Percentiles rank a stretch among this genome's conserved stretches.
phyloP scores from a whole-genome alignment of 163 green algal genomes.

The Scenedesmus sp. region DNA sequence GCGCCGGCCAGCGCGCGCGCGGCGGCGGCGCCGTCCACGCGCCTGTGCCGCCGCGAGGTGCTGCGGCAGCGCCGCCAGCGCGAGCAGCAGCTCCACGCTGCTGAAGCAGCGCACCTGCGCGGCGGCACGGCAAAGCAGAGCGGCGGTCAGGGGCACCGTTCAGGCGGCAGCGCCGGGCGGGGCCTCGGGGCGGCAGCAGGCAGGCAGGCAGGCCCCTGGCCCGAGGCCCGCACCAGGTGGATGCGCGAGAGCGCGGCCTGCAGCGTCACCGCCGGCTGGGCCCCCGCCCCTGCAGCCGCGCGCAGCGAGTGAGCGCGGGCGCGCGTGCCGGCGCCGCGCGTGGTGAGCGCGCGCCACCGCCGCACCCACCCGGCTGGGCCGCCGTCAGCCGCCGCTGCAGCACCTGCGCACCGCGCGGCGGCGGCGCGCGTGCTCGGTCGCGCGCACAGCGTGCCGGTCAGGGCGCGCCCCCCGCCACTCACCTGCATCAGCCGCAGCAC shows the following conservation, averaged over 20 bases:
- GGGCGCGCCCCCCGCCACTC: too few relatives aligned
- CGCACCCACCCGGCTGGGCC: too few relatives aligned
- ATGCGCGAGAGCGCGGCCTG: neutral
- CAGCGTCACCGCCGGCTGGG: too few relatives aligned
- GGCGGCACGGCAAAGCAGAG: neutral
- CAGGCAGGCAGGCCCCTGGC: neutral
- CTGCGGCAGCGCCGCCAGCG: conserved; percentile 28
- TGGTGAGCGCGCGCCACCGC: too few relatives aligned
- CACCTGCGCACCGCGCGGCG: too few relatives aligned
- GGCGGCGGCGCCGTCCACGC: too few relatives aligned
- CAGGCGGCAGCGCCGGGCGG: neutral
- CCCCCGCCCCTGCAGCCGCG: too few relatives aligned
- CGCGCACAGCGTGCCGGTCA: too few relatives aligned
- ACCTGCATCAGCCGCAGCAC: conserved; percentile 48
- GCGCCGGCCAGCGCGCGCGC: too few relatives aligned
- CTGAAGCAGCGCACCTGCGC: conserved; percentile 40
- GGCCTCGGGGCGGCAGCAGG: neutral
- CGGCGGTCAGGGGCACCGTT: neutral
- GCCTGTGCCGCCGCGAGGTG: conserved; percentile 35
- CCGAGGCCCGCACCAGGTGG: neutral
- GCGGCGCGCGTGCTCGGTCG: neutral
- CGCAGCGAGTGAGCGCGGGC: too few relatives aligned
- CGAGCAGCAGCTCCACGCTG: conserved; percentile 50
- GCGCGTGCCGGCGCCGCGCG: too few relatives aligned
- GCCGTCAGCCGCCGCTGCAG: too few relatives aligned